A percentile compares a stretch with the other conserved stretches of the same genome.
These are phyloP conservation scores for Huiozyma naganishii DNA, from an alignment of 805 yeast genomes.

Conservation along the genomic window DNA sequence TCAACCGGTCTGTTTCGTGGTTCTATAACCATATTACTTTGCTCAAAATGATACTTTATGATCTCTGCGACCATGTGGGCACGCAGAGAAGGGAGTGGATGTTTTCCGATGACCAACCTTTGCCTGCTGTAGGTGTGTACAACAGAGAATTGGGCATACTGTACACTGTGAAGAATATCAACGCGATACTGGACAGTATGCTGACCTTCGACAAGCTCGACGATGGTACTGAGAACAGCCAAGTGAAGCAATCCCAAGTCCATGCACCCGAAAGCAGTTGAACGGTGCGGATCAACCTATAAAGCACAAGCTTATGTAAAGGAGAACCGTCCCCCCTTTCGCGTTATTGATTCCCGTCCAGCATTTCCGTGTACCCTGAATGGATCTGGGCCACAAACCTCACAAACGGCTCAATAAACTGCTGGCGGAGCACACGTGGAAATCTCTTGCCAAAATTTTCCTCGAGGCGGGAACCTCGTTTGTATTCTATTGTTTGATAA, in stretches of 20 bases:
- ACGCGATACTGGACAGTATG: constrained; percentile 20
- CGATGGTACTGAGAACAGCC: constrained; percentile 21
- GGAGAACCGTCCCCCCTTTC: too few relatives aligned
- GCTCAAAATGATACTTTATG: constrained; percentile 27
- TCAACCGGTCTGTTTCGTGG: constrained; percentile 29
- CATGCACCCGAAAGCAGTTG: constrained; percentile 6
- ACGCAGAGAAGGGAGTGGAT: constrained; percentile 31
- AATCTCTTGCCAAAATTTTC: too few relatives aligned
- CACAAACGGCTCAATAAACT: too few relatives aligned
- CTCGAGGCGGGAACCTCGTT: too few relatives aligned
- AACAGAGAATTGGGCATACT: constrained; percentile 2
- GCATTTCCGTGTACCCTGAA: too few relatives aligned
- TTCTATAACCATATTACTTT: constrained; percentile 28
- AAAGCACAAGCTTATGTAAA: too few relatives aligned
- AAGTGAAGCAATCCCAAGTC: constrained; percentile 18
- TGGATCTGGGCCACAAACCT: too few relatives aligned
- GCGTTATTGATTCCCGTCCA: too few relatives aligned
- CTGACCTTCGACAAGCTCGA: constrained; percentile 23
- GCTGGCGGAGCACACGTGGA: too few relatives aligned
- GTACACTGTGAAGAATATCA: constrained; percentile 18
- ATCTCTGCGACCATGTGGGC: constrained; percentile 25
- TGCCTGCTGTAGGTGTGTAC: constrained; percentile 19
- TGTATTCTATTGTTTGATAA: too few relatives aligned
- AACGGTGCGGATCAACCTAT: not conserved
- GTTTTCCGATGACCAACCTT: constrained; percentile 18